A percentile compares a stretch with the other conserved stretches of the same genome.
phyloP scores from a whole-genome alignment of 2,329 filamentous ascomycete genomes.

The Thelonectria discophora region DNA sequence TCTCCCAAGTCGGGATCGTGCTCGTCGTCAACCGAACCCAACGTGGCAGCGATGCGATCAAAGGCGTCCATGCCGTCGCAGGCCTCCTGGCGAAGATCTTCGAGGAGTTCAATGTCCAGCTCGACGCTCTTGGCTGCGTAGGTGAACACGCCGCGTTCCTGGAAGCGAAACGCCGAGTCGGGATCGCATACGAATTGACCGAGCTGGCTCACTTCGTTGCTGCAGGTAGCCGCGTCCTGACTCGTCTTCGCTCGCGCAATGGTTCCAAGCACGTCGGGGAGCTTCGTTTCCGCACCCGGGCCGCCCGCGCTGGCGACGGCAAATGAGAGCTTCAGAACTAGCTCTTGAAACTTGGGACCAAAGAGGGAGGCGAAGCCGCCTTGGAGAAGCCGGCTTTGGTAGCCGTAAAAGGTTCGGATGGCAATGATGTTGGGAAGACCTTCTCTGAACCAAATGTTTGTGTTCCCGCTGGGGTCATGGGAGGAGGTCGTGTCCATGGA shows the following conservation, averaged over 20 bases:
- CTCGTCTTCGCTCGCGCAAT: constrained; percentile 48
- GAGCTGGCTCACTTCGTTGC: constrained; percentile 59
- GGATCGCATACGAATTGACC: constrained; percentile 59
- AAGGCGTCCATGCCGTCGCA: constrained; percentile 66
- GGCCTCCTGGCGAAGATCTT: constrained; percentile 62
- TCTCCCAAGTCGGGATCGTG: constrained; percentile 50
- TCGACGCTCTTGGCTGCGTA: constrained; percentile 60
- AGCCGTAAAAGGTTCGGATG: constrained; percentile 61
- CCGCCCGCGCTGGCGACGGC: constrained; percentile 55
- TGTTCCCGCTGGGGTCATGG: constrained; percentile 25
- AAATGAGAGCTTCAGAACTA: constrained; percentile 63
- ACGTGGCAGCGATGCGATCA: constrained; percentile 50
- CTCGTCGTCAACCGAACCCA: constrained; percentile 27
- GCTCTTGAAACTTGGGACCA: constrained; percentile 60
- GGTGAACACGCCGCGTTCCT: constrained; percentile 60
- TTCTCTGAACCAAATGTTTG: constrained; percentile 57
- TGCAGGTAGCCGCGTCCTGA: constrained; percentile 54
- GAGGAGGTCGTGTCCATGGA: constrained; percentile 36
- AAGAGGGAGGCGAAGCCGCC: constrained; percentile 61
- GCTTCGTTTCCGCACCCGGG: constrained; percentile 51
- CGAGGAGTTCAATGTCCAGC: constrained; percentile 62
- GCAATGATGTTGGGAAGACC: constrained; percentile 59
- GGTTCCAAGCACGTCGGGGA: constrained; percentile 40
- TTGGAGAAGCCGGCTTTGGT: constrained; percentile 61
- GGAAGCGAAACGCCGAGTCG: constrained; percentile 56